Evolutionary conservation across 2,329 filamentous ascomycete genomes (phyloP), one percentile per base, ranked within the genome.

Genomic region (Talaromyces sp.): DNA sequence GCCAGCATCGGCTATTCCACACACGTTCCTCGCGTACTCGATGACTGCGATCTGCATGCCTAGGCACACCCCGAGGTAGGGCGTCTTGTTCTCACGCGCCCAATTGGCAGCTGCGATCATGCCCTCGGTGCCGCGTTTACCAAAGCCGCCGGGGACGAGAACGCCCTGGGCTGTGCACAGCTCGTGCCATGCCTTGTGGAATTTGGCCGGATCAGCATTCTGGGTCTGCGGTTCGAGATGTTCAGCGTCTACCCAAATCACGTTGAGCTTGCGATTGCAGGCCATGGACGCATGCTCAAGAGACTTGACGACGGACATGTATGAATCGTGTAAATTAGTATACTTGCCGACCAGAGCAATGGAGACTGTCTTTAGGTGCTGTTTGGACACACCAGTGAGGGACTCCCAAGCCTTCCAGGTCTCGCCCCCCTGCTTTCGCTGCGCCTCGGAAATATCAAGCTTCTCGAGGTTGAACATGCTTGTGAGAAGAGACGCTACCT

Each of bases 261-360:
- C 81, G 65, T 92, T 87, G 51, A 98, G 82, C 75, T 92, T 92
- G 68, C 87, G 85, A 57, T 84, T 82, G 76, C 92, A 95, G 64
- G 86, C 86, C 93, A 98, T 97, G 5, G 93, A 88, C 1, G 90
- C 87, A 77, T 98, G 94, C 78, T 98, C 94, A 3, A 98, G 83
- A 0, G 92, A 87, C 78, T 97, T 97, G 74, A 87, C 84, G 52
- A 96, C 88, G 51, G 86, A 89, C 55, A 96, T 83, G 71, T 97
- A 98, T 4, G 91, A 89, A 75, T 98, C 94, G 60, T 92, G 87
- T 4, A 94, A 85, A 58, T 87, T 86, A 27, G 87, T 88, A 75
- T 99, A 99, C 78, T 98, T 98, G 68, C 95, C 95, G 9, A 98
- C 93, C 12, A 99, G 81, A 8, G 87, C 92, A 73, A 99, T 96